Percentiles rank a stretch among this genome's conserved stretches.
Evolutionary conservation across 2,329 filamentous ascomycete species (phyloP).

Genomic region (Colletotrichum phormii): DNA sequence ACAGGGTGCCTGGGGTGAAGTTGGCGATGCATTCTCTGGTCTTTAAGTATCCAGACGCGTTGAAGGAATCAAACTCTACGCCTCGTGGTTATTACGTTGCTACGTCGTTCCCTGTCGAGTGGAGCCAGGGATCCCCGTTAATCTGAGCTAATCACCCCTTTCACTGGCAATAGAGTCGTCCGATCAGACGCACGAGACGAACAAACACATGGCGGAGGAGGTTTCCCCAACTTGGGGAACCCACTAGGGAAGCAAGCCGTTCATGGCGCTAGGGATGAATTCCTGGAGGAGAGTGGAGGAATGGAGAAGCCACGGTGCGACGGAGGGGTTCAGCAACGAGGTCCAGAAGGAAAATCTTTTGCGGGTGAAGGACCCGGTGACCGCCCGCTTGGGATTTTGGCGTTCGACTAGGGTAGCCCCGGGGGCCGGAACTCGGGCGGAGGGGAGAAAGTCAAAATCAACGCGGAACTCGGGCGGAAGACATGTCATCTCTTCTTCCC

Average conservation of each 20-base stretch:
- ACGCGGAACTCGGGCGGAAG: constrained; percentile 28
- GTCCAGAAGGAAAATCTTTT: constrained; percentile 20
- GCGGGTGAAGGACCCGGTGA: neutral
- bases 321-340: neutral
- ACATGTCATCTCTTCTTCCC: neutral
- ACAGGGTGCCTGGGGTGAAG: neutral
- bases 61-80: neutral
- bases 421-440: constrained; percentile 27
- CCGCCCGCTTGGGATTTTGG: neutral
- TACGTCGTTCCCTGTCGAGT: constrained; percentile 13
- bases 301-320: neutral
- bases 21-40: constrained; percentile 4
- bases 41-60: constrained; percentile 20
- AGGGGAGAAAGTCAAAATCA: neutral
- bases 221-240: constrained; percentile 15
- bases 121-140: neutral
- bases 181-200: neutral
- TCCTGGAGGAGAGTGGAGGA: neutral
- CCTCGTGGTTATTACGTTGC: constrained; percentile 20
- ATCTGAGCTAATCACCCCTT: neutral
- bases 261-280: neutral
- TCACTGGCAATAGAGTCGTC: constrained; percentile 13
- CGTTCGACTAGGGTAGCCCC: neutral
- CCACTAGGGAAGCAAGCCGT: constrained; percentile 15
- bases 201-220: constrained; percentile 18